Evolutionary conservation across 2,329 filamentous ascomycete species (phyloP), one percentile per base, ranked within the genome.

Genomic region (Fusarium fujikuroi): DNA sequence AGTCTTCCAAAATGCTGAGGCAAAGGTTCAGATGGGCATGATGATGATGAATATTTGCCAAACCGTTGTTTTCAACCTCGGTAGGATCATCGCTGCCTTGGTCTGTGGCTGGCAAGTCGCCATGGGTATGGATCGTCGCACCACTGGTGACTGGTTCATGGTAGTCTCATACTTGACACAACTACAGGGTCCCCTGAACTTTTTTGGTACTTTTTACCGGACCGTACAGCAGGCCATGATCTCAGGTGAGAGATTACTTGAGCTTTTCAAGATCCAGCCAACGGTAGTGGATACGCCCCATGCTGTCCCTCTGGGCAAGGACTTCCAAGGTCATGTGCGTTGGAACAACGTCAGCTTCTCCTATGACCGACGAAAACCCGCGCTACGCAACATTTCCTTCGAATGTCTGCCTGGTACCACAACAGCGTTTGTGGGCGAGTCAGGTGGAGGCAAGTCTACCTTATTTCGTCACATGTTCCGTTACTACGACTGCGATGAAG

Each of bases 191-290:
- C 93, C 93, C 2, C 86, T 95, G 68, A 95, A 95, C 81, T 95
- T 94, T 83, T 95, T 96, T 77, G 96, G 95, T 63, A 96, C 95
- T 0, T 98, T 98, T 81, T 99, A 98, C 82, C 90, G 95, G 57
- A 96, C 95, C 70, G 95, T 98, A 10, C 96, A 98, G 83, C 96
- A 95, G 76, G 93, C 95, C 60, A 93, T 99, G 92, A 98, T 99
- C 79, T 98, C 97, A 66, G 95, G 95, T 9, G 96, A 99, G 85
- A 92, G 96, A 23, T 92, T 99, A 81, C 85, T 99, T 61, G 96
- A 98, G 82, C 86, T 99, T 23, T 98, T 99, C 89, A 97, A 97
- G 82, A 96, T 98, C 78, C 91, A 94, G 77, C 95, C 96, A 2
- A 97, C 94, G 0, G 95, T 99, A 34, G 87, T 95, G 12, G 96